Evolutionary conservation across 306 rosid genomes (phyloP).

Genomic region (Rosa multiflora): DNA sequence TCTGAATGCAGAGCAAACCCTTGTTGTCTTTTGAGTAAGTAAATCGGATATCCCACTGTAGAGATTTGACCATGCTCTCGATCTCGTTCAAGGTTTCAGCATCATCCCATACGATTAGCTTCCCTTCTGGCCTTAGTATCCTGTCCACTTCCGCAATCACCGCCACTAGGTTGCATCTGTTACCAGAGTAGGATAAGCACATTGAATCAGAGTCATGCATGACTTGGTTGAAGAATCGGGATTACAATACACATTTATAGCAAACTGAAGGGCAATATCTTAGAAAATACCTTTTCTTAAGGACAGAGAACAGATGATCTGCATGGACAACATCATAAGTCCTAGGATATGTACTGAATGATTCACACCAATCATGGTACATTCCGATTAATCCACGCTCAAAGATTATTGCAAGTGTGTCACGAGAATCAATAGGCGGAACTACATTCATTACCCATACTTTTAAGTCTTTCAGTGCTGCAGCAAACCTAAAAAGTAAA

Average conservation of each 20-base stretch:
- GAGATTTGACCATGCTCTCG: slow-evolving; percentile 56
- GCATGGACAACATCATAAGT: slow-evolving; percentile 83
- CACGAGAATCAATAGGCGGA: slow-evolving; percentile 60
- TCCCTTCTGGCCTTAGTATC: slow-evolving; percentile 82
- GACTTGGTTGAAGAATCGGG: background rate
- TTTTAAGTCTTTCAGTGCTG: slow-evolving; percentile 56
- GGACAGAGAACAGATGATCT: slow-evolving; percentile 59
- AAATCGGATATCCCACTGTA: slow-evolving; percentile 60
- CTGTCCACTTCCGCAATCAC: slow-evolving; percentile 83
- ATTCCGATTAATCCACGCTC: slow-evolving; percentile 84
- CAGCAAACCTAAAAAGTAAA: slow-evolving; percentile 61
- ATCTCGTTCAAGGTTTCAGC: slow-evolving; percentile 58
- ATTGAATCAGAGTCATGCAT: slow-evolving; percentile 11
- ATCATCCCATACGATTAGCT: slow-evolving; percentile 57
- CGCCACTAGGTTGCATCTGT: slow-evolving; percentile 66
- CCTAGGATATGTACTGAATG: slow-evolving; percentile 79
- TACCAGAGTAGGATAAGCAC: slow-evolving; percentile 14
- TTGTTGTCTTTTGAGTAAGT: slow-evolving; percentile 42
- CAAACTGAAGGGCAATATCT: background rate
- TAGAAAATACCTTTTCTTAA: slow-evolving; percentile 46
- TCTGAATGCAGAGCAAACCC: slow-evolving; percentile 64
- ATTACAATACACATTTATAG: background rate
- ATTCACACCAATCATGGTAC: slow-evolving; percentile 89
- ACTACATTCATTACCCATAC: slow-evolving; percentile 91
- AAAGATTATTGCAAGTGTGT: slow-evolving; percentile 68